Percentiles rank a stretch among this genome's conserved stretches.
Evolutionary conservation across 2,329 filamentous ascomycete species (phyloP).

Genomic region (Colletotrichum magnum): DNA sequence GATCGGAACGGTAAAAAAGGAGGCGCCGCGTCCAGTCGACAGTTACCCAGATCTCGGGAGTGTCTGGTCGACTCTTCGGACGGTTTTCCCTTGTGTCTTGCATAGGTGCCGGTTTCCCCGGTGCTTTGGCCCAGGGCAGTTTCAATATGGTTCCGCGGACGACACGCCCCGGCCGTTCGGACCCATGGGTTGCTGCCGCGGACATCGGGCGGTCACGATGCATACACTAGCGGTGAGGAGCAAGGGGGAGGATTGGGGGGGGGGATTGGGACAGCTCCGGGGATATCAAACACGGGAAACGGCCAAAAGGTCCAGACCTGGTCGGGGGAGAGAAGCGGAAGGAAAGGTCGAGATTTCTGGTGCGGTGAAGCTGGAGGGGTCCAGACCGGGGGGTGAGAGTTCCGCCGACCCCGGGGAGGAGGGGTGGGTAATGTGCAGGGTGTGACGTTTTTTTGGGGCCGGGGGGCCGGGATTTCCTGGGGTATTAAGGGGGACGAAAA

Average conservation of each 20-base stretch:
- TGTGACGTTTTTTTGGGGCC: no score
- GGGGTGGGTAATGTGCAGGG: no score
- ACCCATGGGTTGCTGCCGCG: neutral
- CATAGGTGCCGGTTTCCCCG: conserved; percentile 14
- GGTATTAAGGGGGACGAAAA: no score
- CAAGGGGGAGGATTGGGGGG: neutral
- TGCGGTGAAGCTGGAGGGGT: neutral
- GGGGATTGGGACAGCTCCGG: neutral
- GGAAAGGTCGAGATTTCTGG: neutral
- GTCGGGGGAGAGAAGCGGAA: neutral
- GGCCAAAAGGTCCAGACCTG: neutral
- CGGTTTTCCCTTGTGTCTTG: conserved; percentile 10
- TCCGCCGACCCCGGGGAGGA: neutral
- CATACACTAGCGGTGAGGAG: conserved; percentile 5
- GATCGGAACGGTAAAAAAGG: neutral
- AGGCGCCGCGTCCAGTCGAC: conserved; percentile 14
- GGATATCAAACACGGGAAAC: conserved; percentile 13
- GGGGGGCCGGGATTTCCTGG: no score
- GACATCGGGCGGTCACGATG: neutral
- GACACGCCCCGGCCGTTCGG: conserved; percentile 1
- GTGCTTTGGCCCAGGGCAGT: conserved; percentile 27
- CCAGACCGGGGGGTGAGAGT: neutral
- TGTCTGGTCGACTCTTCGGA: conserved; percentile 9
- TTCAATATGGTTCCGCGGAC: conserved; percentile 18
- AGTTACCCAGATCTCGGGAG: neutral